These are phyloP conservation scores for Clarireedia hainanense DNA, from an alignment of 2,329 filamentous ascomycete genomes.

Conservation along the genomic window DNA sequence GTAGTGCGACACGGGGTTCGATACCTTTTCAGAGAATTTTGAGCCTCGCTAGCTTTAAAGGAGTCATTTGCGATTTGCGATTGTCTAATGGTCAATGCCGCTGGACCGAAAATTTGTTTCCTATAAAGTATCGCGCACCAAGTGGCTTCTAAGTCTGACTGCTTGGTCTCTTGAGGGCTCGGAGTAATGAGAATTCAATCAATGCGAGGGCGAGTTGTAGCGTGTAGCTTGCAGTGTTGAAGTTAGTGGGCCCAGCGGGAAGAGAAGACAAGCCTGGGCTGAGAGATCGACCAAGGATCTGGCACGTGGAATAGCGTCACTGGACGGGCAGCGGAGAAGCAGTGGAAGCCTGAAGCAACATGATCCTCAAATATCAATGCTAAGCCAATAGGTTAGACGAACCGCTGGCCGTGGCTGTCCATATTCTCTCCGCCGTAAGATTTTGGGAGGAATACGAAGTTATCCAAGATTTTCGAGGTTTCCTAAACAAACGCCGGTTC, in stretches of 20 bases:
- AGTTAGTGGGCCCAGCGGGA: neutral
- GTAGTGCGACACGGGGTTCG: too few relatives aligned
- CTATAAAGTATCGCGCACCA: neutral
- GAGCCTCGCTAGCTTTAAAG: too few relatives aligned
- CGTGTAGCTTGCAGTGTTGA: too few relatives aligned
- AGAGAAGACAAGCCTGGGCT: too few relatives aligned
- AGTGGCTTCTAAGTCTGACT: too few relatives aligned
- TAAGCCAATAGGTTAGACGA: conserved; percentile 7
- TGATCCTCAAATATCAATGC: neutral
- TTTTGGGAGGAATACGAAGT: neutral
- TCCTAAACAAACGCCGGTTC: neutral
- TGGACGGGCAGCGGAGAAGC: neutral
- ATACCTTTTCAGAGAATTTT: neutral
- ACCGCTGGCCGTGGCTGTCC: conserved; percentile 1
- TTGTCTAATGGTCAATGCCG: too few relatives aligned
- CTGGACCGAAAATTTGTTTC: neutral
- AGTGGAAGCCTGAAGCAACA: neutral
- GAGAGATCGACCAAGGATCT: too few relatives aligned
- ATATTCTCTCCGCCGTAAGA: neutral
- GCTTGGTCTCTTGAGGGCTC: too few relatives aligned
- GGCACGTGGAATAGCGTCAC: neutral
- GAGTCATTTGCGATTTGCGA: too few relatives aligned
- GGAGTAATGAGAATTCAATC: too few relatives aligned
- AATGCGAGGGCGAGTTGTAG: too few relatives aligned
- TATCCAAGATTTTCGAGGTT: neutral